phyloP scores from a whole-genome alignment of 768 basidiomycete species.

The Solioccasus polychromus region DNA sequence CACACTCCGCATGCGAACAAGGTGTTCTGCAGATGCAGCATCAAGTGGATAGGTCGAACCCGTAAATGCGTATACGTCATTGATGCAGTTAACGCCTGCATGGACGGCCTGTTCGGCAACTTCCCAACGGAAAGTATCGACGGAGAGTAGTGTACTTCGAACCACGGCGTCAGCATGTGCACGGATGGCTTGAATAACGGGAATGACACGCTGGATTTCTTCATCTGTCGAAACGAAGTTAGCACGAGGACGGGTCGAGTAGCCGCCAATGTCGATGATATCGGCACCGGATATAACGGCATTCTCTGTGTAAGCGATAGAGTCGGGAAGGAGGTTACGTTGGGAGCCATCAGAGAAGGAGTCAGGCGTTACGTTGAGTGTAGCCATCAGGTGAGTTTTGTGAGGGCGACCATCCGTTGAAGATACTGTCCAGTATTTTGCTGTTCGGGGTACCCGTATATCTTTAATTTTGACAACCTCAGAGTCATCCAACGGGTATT shows the following conservation, averaged over 20 bases:
- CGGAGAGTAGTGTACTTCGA: slow-evolving; percentile 17
- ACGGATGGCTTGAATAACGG: slow-evolving; percentile 63
- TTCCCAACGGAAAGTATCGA: slow-evolving; percentile 29
- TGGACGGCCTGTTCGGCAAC: slow-evolving; percentile 44
- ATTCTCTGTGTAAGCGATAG: slow-evolving; percentile 48
- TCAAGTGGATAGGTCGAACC: slow-evolving; percentile 53
- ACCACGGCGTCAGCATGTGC: slow-evolving; percentile 18
- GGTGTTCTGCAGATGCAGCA: slow-evolving; percentile 35
- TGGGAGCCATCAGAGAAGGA: slow-evolving; percentile 89
- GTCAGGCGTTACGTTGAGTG: slow-evolving; percentile 91
- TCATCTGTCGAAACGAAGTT: slow-evolving; percentile 62
- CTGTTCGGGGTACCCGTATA: slow-evolving; percentile 19
- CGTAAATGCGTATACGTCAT: slow-evolving; percentile 84
- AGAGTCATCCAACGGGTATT: slow-evolving; percentile 38
- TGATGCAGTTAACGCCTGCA: slow-evolving; percentile 83
- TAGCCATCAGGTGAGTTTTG: slow-evolving; percentile 82
- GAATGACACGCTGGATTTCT: slow-evolving; percentile 70
- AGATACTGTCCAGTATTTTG: slow-evolving; percentile 22
- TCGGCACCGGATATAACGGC: slow-evolving; percentile 59
- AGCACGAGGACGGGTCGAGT: slow-evolving; percentile 86
- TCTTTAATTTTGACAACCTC: slow-evolving; percentile 2
- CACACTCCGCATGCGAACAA: slow-evolving; percentile 60
- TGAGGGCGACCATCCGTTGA: slow-evolving; percentile 18
- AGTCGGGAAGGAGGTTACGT: slow-evolving; percentile 50
- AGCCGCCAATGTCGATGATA: slow-evolving; percentile 92